Evolutionary conservation across 257 asterid species (phyloP), one percentile per base, ranked within the genome.

Genomic region (Anisodus tanguticus): DNA sequence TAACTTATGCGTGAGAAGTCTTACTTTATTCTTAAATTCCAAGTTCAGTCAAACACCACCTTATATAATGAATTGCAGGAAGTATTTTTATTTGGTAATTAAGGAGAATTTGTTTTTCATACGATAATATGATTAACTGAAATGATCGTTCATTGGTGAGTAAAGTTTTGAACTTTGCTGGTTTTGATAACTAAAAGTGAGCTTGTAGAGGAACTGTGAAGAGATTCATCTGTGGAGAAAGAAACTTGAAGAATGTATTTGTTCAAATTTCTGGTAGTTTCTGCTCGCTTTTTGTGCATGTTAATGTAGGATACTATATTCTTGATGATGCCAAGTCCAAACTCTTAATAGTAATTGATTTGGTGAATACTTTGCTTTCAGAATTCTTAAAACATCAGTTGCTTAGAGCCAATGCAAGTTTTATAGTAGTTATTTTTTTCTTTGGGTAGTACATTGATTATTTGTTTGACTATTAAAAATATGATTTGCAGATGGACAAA

Each of bases 401-500:
- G 19, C 80, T 47, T 72, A 19, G 5, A 45, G 9, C 80, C 47
- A 31, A 51, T 19, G 59, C 6, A 47, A 72, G 3, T 72, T 72
- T 47, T 10, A 47, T 47, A 47, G 19, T n/a, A 19, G 54, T 10
- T 71, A 2, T 71, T 47, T 71, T 62, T 71, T 71, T 22, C 15
- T 53, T n/a, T 43, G 53, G 59, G 19, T 19, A 3, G n/a, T 72
- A 72, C 41, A 10, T 47, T 47, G 10, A 47, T 19, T 72, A 22
- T 72, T 81, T 79, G 68, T 35, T 62, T 62, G 37, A 68, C 78
- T 12, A 84, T 35, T 51, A 62, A 22, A 45, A 10, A 41, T 45
- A 35, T 83, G 78, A 11, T 83, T 54, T 86, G 91, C 91, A 96
- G 99, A 88, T 93, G 98, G 99, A 94, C 93, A 93, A 91, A 88